Conservation (phyloP, 75 land plant species). For the Pinus taeda region DNA sequence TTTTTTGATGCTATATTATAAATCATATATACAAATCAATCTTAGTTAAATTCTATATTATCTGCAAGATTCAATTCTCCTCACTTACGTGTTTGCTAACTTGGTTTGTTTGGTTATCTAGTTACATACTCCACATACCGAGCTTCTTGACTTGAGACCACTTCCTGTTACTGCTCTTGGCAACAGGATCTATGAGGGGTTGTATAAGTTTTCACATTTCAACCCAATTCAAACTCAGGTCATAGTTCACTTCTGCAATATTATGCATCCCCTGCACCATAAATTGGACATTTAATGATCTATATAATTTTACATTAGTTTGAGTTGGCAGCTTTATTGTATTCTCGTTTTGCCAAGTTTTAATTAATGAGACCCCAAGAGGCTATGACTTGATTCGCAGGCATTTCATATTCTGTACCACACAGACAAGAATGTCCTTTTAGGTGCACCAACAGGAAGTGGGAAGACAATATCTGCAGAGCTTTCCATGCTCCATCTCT, state of each 20-base stretch:
- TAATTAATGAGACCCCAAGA: background rate
- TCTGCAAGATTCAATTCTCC: too few species aligned
- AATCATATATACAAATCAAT: too few species aligned
- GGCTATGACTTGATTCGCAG: constrained; percentile 31
- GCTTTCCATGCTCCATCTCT: constrained; percentile 91
- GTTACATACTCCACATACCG: constrained; percentile 85
- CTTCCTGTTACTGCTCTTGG: constrained; percentile 82
- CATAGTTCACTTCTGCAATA: background rate
- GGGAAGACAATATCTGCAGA: constrained; percentile 99
- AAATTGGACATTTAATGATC: background rate
- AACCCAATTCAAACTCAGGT: constrained; percentile 99
- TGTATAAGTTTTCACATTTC: constrained; percentile 93
- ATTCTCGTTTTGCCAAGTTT: background rate
- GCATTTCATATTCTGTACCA: constrained; percentile 90
- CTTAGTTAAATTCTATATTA: too few species aligned
- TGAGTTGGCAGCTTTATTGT: background rate
- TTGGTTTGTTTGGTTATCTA: constrained; percentile 13
- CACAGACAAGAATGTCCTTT: constrained; percentile 86
- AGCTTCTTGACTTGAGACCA: constrained; percentile 90
- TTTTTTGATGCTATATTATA: background rate
- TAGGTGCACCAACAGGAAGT: constrained; percentile 99
- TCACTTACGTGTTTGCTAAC: too few species aligned
- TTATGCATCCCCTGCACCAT: background rate
- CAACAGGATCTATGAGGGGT: constrained; percentile 67
- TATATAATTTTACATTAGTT: background rate